These are phyloP conservation scores for Pyrenophora graminea DNA, from an alignment of 2,329 filamentous ascomycete genomes.

Conservation along the genomic window DNA sequence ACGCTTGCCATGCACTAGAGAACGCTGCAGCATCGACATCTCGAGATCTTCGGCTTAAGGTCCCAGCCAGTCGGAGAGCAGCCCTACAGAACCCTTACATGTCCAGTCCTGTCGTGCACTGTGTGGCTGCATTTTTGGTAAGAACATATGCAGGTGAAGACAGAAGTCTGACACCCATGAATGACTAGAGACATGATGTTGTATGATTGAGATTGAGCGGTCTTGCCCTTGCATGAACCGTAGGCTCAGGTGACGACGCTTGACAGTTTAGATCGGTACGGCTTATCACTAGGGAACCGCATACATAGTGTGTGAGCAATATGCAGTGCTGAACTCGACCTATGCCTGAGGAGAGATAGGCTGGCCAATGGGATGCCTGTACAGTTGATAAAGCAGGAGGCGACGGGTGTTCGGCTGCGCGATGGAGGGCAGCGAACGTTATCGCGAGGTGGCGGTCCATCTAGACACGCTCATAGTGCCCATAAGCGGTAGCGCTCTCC, in stretches of 20 bases:
- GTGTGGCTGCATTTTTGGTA: background rate
- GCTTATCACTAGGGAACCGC: slow-evolving; percentile 2
- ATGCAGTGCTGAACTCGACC: slow-evolving; percentile 1
- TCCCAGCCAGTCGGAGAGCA: background rate
- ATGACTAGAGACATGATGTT: slow-evolving; percentile 13
- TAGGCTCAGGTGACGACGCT: slow-evolving; percentile 4
- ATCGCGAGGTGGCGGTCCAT: slow-evolving; percentile 14
- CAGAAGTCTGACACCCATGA: background rate
- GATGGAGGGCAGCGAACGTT: slow-evolving; percentile 9
- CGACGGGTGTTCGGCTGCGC: slow-evolving; percentile 12
- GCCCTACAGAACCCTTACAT: background rate
- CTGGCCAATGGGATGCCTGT: slow-evolving; percentile 7
- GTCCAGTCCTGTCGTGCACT: no score
- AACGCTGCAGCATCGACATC: slow-evolving; percentile 16
- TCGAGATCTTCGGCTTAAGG: background rate
- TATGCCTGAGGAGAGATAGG: background rate
- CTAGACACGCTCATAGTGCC: slow-evolving; percentile 1
- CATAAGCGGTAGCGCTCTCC: slow-evolving; percentile 5
- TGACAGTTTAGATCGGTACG: slow-evolving; percentile 1
- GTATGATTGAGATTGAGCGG: slow-evolving; percentile 4
- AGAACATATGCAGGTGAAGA: background rate
- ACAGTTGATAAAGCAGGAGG: background rate
- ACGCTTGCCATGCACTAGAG: slow-evolving; percentile 15
- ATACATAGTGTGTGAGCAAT: background rate
- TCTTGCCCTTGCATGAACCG: slow-evolving; percentile 6